A percentile compares a stretch with the other conserved stretches of the same genome.
These are phyloP conservation scores for Carex myosuroides DNA, from an alignment of 176 grass and related monocot genomes.

Conservation along the genomic window DNA sequence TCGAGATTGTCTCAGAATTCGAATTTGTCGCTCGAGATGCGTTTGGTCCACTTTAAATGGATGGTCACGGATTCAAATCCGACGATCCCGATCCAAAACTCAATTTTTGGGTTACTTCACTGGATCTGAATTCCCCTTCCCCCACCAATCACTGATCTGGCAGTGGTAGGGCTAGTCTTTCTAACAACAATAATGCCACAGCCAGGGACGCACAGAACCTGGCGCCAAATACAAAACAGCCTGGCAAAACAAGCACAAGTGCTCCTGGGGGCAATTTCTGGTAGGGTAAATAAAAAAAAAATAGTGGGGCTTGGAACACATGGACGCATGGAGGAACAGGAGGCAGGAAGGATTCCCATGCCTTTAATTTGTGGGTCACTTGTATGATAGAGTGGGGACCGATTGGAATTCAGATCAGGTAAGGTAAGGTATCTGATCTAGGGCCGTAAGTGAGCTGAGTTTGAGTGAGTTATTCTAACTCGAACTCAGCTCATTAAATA, in stretches of 20 bases:
- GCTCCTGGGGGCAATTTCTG: neutral
- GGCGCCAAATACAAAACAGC: neutral
- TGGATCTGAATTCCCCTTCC: too few relatives aligned
- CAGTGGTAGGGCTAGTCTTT: neutral
- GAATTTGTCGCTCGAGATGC: too few relatives aligned
- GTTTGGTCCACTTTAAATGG: too few relatives aligned
- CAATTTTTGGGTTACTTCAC: too few relatives aligned
- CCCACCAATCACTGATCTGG: too few relatives aligned
- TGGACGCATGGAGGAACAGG: slow-evolving; percentile 1
- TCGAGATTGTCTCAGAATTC: too few relatives aligned
- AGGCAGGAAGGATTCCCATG: slow-evolving; percentile 5
- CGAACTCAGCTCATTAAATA: too few relatives aligned
- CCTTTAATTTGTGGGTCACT: neutral
- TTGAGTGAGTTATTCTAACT: too few relatives aligned
- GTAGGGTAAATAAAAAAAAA: neutral
- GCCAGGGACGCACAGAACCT: neutral
- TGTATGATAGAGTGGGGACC: neutral
- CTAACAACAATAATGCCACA: neutral
- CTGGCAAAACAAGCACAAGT: slow-evolving; percentile 4
- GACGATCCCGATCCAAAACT: too few relatives aligned
- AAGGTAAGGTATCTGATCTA: too few relatives aligned
- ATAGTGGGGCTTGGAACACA: neutral
- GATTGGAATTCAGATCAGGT: neutral
- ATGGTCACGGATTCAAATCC: too few relatives aligned
- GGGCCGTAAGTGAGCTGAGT: too few relatives aligned